phyloP scores from a whole-genome alignment of 768 basidiomycete species.

The Russula emetica region DNA sequence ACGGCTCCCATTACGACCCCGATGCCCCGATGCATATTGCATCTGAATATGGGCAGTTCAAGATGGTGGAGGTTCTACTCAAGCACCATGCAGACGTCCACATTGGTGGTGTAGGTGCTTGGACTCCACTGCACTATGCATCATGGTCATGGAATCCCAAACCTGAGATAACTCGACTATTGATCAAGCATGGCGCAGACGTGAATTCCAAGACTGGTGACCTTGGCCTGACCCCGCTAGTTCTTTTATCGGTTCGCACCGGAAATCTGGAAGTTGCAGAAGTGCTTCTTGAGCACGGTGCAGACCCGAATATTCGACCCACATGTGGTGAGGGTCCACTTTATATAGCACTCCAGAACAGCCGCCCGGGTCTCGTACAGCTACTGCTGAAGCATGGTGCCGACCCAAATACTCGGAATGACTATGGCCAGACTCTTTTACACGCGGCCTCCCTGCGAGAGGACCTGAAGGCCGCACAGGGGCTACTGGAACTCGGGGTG shows the following conservation, averaged over 20 bases:
- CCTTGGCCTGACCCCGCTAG: neutral
- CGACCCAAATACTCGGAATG: neutral
- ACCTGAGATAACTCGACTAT: neutral
- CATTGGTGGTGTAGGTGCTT: neutral
- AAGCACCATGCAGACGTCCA: neutral
- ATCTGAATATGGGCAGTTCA: no score
- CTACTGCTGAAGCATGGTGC: neutral
- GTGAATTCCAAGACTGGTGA: neutral
- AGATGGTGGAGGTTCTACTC: no score
- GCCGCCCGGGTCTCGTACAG: neutral
- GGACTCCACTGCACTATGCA: neutral
- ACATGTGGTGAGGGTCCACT: neutral
- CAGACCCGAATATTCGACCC: neutral
- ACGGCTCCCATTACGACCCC: no score
- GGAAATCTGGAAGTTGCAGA: neutral
- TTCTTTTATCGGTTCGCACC: neutral
- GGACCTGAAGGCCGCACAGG: neutral
- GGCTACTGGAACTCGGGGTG: neutral
- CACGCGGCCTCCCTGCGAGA: neutral
- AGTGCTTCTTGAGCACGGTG: neutral
- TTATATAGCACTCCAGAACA: neutral
- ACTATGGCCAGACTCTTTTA: neutral
- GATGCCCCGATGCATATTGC: neutral
- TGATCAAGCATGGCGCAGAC: neutral
- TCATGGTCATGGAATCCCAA: neutral